These are phyloP conservation scores for Pestalotiopsis sp. DNA, from an alignment of 2,329 filamentous ascomycete species.

Conservation along the genomic window DNA sequence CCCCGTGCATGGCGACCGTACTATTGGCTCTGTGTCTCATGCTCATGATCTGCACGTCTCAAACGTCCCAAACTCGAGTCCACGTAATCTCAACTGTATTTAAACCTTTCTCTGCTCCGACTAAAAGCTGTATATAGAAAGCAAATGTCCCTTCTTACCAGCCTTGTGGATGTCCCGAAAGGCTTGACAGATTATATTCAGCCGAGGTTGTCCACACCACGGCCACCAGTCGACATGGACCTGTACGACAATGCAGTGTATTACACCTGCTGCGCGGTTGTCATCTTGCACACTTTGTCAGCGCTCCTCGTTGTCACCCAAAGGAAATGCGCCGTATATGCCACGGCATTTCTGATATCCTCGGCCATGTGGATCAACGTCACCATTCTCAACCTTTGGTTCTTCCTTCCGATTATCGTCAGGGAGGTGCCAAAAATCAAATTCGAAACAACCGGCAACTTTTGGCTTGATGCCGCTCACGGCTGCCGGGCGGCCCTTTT, in stretches of 20 bases:
- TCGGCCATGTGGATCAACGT: constrained; percentile 23
- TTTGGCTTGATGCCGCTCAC: neutral
- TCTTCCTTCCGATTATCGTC: constrained; percentile 22
- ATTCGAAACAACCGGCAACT: neutral
- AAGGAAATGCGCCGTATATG: constrained; percentile 17
- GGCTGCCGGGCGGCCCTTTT: neutral
- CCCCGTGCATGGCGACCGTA: neutral
- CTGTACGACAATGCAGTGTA: constrained; percentile 20
- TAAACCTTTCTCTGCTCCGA: neutral
- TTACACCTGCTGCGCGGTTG: constrained; percentile 19
- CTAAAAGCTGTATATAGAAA: neutral
- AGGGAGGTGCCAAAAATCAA: constrained; percentile 14
- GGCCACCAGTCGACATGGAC: constrained; percentile 14
- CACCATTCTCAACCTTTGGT: constrained; percentile 22
- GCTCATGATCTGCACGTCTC: neutral
- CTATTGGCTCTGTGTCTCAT: neutral
- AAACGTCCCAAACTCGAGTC: constrained; percentile 8
- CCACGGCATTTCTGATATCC: constrained; percentile 20
- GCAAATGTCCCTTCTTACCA: neutral
- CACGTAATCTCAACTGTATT: neutral
- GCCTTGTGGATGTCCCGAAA: neutral
- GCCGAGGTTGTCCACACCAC: neutral
- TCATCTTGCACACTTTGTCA: constrained; percentile 19
- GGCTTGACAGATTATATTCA: neutral
- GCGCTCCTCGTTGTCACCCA: constrained; percentile 19